phyloP scores from a whole-genome alignment of 495 filamentous ascomycete species.

The Aspergillus bridgeri region DNA sequence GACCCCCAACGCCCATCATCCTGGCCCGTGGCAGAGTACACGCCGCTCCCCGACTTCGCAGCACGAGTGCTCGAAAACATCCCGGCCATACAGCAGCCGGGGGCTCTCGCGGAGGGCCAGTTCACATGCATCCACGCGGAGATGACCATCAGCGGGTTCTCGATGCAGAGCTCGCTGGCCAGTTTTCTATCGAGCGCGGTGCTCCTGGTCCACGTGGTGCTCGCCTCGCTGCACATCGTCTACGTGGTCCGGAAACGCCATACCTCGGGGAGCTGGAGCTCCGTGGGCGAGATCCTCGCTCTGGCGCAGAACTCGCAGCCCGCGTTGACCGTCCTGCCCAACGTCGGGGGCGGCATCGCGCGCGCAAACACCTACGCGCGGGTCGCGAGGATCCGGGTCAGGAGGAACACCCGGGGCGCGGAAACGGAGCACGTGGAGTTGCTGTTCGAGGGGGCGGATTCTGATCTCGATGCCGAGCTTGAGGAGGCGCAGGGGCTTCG shows the following conservation, averaged over 20 bases:
- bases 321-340: no score
- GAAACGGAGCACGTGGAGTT: constrained; percentile 9
- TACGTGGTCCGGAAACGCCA: constrained; percentile 6
- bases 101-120: no score
- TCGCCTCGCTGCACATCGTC: no score
- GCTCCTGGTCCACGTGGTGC: constrained; percentile 14
- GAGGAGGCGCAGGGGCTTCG: neutral
- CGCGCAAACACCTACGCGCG: constrained; percentile 7
- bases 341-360: no score
- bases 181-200: constrained; percentile 11
- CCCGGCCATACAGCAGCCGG: no score
- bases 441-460: constrained; percentile 5
- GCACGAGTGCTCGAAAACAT: no score
- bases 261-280: constrained; percentile 12
- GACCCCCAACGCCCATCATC: no score
- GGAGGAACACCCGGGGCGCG: neutral
- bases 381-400: constrained; percentile 10
- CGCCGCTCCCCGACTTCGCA: no score
- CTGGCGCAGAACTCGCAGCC: no score
- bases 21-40: no score
- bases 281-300: constrained; percentile 13
- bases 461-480: neutral
- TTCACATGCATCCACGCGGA: constrained; percentile 2
- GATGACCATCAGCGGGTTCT: constrained; percentile 14
- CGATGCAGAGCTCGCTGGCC: constrained; percentile 5